phyloP scores from a whole-genome alignment of 345 rosid genomes.

The Populus euphratica region DNA sequence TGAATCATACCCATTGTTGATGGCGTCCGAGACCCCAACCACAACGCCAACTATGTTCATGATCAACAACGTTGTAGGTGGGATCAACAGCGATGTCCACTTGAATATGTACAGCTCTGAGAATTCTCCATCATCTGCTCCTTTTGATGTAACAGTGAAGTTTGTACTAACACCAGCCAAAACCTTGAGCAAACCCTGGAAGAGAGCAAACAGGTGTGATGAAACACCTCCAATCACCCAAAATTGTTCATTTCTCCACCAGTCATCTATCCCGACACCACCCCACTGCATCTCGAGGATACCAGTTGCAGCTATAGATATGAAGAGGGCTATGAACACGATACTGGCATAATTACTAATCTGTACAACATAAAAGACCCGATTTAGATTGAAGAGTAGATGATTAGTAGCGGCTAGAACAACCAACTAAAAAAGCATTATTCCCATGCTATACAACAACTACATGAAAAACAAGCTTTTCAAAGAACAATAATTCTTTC shows the following conservation, averaged over 20 bases:
- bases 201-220: constrained; percentile 85
- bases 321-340: constrained; percentile 80
- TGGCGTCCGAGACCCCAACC: constrained; percentile 93
- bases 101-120: constrained; percentile 95
- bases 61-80: constrained; percentile 82
- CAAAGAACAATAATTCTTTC: background rate
- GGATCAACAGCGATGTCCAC: constrained; percentile 88
- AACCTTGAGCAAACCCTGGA: constrained; percentile 95
- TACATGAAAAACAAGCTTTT: background rate
- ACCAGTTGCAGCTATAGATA: constrained; percentile 91
- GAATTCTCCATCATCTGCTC: constrained; percentile 87
- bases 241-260: constrained; percentile 99
- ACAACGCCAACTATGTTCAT: constrained; percentile 82
- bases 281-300: constrained; percentile 99
- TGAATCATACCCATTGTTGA: constrained; percentile 93
- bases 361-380: constrained; percentile 38
- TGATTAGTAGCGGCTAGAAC: background rate
- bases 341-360: constrained; percentile 92
- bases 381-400: constrained; percentile 7
- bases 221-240: constrained; percentile 99
- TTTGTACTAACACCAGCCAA: constrained; percentile 88
- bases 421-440: background rate
- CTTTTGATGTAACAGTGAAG: constrained; percentile 95
- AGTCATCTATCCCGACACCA: constrained; percentile 85
- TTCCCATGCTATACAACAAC: background rate